A percentile compares a stretch with the other conserved stretches of the same genome.
Conservation (phyloP, 768 basidiomycete species). For the Kwoniella heveanensis region DNA sequence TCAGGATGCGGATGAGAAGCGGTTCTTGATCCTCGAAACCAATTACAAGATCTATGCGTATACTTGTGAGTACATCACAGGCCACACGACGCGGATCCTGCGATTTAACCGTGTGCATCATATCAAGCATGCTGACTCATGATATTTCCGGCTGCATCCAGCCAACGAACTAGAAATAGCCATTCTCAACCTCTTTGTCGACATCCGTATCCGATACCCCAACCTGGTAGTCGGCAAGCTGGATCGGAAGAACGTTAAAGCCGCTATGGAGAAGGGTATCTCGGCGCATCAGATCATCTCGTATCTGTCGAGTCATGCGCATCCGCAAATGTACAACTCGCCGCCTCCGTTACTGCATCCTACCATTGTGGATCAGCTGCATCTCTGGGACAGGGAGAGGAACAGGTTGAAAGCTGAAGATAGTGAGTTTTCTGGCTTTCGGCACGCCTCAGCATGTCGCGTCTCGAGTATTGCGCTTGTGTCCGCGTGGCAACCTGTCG, state of each 20-base stretch:
- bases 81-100: no score
- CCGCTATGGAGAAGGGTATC: constrained; percentile 90
- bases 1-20: constrained; percentile 64
- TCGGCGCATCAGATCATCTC: constrained; percentile 98
- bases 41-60: constrained; percentile 99
- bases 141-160: no score
- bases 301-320: constrained; percentile 90
- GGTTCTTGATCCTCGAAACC: constrained; percentile 95
- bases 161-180: constrained; percentile 96
- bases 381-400: constrained; percentile 94
- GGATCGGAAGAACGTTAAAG: constrained; percentile 92
- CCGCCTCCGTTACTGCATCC: constrained; percentile 78
- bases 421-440: no score
- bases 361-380: constrained; percentile 96
- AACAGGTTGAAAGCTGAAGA: constrained; percentile 85
- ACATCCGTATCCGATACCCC: constrained; percentile 89
- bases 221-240: constrained; percentile 96
- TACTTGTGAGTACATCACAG: constrained; percentile 75
- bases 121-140: no score
- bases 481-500: no score
- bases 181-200: constrained; percentile 89
- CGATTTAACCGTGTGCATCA: no score
- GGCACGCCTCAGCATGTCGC: no score
- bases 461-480: no score
- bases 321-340: constrained; percentile 96